phyloP scores from a whole-genome alignment of 345 rosid genomes.

The Populus ilicifolia region DNA sequence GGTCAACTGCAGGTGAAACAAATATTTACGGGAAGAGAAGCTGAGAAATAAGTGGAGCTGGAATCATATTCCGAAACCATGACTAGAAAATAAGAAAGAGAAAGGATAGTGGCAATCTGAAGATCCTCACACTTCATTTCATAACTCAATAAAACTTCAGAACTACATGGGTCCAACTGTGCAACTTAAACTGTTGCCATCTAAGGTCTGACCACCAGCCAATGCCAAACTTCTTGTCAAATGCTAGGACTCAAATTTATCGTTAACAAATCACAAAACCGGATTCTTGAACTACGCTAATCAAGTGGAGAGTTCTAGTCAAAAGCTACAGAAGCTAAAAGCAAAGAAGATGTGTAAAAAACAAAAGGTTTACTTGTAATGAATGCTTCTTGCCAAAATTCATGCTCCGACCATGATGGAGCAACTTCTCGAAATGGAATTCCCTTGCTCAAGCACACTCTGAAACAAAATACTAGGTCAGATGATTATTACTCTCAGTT shows the following conservation, averaged over 20 bases:
- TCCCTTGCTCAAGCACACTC: slow-evolving; percentile 27
- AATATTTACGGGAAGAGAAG: background rate
- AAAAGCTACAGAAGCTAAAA: background rate
- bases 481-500: background rate
- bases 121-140: background rate
- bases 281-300: background rate
- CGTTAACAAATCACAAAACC: background rate
- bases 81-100: background rate
- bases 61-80: background rate
- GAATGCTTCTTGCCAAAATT: slow-evolving; percentile 29
- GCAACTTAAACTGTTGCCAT: background rate
- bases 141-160: background rate
- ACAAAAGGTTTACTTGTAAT: slow-evolving; percentile 22
- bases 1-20: background rate
- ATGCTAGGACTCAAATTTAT: background rate
- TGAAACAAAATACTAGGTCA: background rate
- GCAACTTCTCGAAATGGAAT: slow-evolving; percentile 30
- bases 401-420: slow-evolving; percentile 25
- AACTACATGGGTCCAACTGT: background rate
- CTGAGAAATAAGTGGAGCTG: background rate
- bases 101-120: background rate
- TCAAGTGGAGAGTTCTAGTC: background rate
- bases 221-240: background rate
- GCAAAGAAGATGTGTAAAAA: background rate
- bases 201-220: background rate